Percentiles rank a stretch among this genome's conserved stretches.
phyloP scores from a whole-genome alignment of 2,329 filamentous ascomycete genomes.

The Verticillium isaacii region DNA sequence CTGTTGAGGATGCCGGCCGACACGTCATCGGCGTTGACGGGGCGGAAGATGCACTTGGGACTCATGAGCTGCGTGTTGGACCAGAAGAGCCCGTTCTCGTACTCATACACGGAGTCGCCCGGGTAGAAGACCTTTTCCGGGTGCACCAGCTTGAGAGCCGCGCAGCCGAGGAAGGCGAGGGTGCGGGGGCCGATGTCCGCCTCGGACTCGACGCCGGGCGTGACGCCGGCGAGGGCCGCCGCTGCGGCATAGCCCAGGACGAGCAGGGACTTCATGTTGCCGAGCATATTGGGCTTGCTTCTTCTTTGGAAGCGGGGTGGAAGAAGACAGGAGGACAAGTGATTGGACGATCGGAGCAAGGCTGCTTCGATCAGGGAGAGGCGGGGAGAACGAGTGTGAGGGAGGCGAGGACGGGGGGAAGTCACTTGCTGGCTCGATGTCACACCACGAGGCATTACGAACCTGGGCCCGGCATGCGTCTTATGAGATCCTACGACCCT shows the following conservation, averaged over 20 bases:
- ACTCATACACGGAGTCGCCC: conserved; percentile 1
- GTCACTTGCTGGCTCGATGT: neutral
- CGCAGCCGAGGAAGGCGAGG: conserved; percentile 2
- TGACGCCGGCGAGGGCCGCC: neutral
- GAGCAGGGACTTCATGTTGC: neutral
- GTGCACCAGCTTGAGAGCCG: neutral
- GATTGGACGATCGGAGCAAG: neutral
- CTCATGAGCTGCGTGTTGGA: conserved; percentile 6
- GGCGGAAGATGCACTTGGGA: conserved; percentile 19
- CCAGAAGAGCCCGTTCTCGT: conserved; percentile 1
- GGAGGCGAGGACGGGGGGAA: neutral
- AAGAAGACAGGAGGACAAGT: neutral
- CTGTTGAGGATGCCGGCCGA: conserved; percentile 18
- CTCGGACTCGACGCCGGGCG: neutral
- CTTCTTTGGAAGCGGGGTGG: neutral
- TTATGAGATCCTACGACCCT: neutral
- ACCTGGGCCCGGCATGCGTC: neutral
- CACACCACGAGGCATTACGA: neutral
- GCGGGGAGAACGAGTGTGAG: neutral
- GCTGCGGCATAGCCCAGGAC: neutral
- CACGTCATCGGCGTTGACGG: conserved; percentile 18
- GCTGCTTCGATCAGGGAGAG: neutral
- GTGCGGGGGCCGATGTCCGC: neutral
- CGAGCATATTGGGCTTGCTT: neutral
- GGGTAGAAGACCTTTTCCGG: conserved; percentile 2